Percentiles rank a stretch among this genome's conserved stretches.
Conservation (phyloP, 2,329 filamentous ascomycete genomes). For the Fusarium phyllophilum region DNA sequence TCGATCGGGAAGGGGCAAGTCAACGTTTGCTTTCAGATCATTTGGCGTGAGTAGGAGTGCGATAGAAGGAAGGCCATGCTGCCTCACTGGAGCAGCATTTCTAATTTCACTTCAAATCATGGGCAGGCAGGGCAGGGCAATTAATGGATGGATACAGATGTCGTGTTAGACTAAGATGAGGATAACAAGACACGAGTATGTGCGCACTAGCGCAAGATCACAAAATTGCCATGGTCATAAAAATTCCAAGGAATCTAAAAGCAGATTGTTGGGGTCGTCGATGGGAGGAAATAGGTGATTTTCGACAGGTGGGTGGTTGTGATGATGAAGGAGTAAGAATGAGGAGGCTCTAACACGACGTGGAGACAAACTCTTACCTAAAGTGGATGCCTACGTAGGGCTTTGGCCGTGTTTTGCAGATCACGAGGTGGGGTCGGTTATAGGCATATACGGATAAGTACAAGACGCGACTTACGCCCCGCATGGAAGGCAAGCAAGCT, state of each 20-base stretch:
- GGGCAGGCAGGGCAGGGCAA: not conserved
- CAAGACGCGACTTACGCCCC: not conserved
- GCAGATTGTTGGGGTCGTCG: not conserved
- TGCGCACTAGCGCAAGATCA: conserved; percentile 16
- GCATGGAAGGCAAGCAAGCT: conserved; percentile 3
- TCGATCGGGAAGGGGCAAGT: not conserved
- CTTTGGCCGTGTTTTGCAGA: conserved; percentile 1
- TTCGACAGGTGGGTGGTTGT: not conserved
- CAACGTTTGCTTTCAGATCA: not conserved
- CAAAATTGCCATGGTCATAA: not conserved
- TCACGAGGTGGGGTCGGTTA: not conserved
- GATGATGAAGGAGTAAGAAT: conserved; percentile 39
- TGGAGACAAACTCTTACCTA: conserved; percentile 24
- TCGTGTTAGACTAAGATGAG: not conserved
- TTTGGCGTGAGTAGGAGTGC: not conserved
- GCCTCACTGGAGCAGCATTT: not conserved
- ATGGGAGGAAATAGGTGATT: not conserved
- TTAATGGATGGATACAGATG: not conserved
- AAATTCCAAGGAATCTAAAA: not conserved
- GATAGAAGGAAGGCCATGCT: not conserved
- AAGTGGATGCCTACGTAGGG: conserved; percentile 23
- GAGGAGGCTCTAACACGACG: conserved; percentile 19
- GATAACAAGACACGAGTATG: not conserved
- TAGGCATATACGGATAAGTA: conserved; percentile 20
- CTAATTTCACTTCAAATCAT: not conserved